Percentiles rank a stretch among this genome's conserved stretches.
Evolutionary conservation across 768 basidiomycete species (phyloP).

Genomic region (Tremella mesenterica): DNA sequence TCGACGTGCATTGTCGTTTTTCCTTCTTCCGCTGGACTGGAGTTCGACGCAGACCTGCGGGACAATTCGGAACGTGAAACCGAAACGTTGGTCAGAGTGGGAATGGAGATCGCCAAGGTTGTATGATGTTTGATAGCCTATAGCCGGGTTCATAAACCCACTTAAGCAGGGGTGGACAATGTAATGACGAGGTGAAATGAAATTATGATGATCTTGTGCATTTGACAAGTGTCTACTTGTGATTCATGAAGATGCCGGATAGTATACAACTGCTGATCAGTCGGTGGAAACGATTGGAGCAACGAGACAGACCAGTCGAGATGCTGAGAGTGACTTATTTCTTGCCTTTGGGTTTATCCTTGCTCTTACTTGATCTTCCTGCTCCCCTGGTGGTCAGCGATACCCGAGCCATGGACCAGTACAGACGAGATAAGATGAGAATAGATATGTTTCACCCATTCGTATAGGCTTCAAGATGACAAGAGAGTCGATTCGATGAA

Average conservation of each 20-base stretch:
- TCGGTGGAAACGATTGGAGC: neutral
- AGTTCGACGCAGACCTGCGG: conserved; percentile 55
- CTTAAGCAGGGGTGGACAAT: neutral
- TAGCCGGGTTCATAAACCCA: no score
- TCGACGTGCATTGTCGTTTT: conserved; percentile 60
- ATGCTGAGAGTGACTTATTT: neutral
- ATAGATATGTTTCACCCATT: no score
- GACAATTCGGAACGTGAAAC: conserved; percentile 51
- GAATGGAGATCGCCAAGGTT: conserved; percentile 43
- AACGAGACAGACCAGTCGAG: neutral
- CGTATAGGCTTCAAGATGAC: no score
- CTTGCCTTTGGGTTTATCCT: conserved; percentile 25
- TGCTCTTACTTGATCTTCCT: conserved; percentile 26
- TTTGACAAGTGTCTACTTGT: no score
- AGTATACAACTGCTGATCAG: neutral
- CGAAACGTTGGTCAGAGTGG: conserved; percentile 64
- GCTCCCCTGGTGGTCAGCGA: neutral
- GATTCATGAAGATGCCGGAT: no score
- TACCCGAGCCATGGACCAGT: neutral
- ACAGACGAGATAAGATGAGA: no score
- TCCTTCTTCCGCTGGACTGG: conserved; percentile 49
- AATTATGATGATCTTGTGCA: neutral
- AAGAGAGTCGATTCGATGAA: no score
- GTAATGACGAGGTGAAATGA: neutral
- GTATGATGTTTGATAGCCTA: neutral